Base-by-base conservation (phyloP, 2,329 filamentous ascomycete genomes). In the Mycosphaerella arachidis region DNA sequence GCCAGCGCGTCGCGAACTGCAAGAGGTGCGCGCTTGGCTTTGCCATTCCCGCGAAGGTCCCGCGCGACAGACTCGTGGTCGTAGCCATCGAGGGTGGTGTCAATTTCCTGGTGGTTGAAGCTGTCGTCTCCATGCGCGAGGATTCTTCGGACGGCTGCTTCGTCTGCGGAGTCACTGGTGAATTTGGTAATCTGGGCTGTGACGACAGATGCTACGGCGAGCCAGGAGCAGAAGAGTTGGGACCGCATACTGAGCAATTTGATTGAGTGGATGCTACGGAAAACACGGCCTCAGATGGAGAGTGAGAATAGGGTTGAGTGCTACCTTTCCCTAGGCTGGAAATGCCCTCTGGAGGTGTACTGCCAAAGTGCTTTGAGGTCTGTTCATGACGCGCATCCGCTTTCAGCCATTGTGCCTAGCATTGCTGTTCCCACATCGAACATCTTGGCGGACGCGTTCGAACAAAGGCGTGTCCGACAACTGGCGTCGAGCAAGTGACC, bases 71-170 rank as follows among this genome's bases (percentile, higher is more conserved):
- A 35, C 20, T 57, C 46, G 46, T 57, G 55, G 31, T 57, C 46
- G 46, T 57, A 57, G 46, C 55, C 55, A 16, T 57, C 46, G 20
- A 57, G 46, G 33, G 46, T 57, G 55, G 35, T 37, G n/a, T 52
- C 55, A 12, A 57, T 48, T 7, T 45, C 52, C 29, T 51, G 43
- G 7, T 57, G 18, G 18, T 59, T 43, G 7, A 18, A 40, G 6
- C 29, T 45, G 43, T 55, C 43, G 18, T 50, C 46, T 18, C 55
- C 51, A 9, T 52, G 24, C n/a, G 31, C 51, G 12, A 51, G 20
- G 45, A 12, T 20, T 18, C 12, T 8, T 35, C 31, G 31, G 31
- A 35, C 31, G 12, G 31, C 31, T 35, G 31, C 8, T 12, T 35
- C 20, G 16, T 20, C 31, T 24, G 27, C 31, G 27, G 18, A 37